Evolutionary conservation across 2,329 filamentous ascomycete species (phyloP).

Genomic region (Ascosphaera aggregata): DNA sequence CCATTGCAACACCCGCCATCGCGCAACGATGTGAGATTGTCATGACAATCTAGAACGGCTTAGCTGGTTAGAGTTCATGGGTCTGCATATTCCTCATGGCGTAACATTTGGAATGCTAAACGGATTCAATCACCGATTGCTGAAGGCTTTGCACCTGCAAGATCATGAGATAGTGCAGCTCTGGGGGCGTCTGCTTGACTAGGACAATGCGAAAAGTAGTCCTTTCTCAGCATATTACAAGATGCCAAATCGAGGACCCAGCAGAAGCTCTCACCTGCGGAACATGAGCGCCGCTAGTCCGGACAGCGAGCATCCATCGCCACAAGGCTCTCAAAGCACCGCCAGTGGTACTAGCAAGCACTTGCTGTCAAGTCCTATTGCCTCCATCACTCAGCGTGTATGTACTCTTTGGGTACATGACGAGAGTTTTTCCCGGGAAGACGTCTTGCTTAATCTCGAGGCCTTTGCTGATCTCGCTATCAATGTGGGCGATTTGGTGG

Average conservation of each 20-base stretch:
- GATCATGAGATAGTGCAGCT: no score
- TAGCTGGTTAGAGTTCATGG: no score
- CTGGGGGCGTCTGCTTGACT: no score
- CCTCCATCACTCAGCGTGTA: slow-evolving; percentile 11
- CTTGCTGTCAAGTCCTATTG: slow-evolving; percentile 6
- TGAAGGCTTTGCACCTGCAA: no score
- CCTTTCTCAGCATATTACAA: no score
- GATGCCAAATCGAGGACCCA: slow-evolving; percentile 18
- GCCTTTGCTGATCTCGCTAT: slow-evolving; percentile 40
- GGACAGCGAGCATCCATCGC: slow-evolving; percentile 7
- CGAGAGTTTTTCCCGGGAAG: slow-evolving; percentile 53
- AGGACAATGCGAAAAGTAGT: no score
- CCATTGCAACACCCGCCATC: no score
- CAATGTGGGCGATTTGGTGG: slow-evolving; percentile 44
- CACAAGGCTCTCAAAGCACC: slow-evolving; percentile 10
- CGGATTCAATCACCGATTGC: no score
- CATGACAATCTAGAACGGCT: no score
- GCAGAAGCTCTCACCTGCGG: slow-evolving; percentile 17
- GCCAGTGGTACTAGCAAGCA: slow-evolving; percentile 11
- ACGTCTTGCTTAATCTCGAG: slow-evolving; percentile 56
- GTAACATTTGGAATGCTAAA: no score
- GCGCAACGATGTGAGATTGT: no score
- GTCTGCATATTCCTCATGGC: no score
- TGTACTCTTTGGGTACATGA: slow-evolving; percentile 38
- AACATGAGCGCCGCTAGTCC: slow-evolving; percentile 19